Base-by-base conservation (phyloP, 2,329 filamentous ascomycete genomes). In the Calonectria pauciramosa region DNA sequence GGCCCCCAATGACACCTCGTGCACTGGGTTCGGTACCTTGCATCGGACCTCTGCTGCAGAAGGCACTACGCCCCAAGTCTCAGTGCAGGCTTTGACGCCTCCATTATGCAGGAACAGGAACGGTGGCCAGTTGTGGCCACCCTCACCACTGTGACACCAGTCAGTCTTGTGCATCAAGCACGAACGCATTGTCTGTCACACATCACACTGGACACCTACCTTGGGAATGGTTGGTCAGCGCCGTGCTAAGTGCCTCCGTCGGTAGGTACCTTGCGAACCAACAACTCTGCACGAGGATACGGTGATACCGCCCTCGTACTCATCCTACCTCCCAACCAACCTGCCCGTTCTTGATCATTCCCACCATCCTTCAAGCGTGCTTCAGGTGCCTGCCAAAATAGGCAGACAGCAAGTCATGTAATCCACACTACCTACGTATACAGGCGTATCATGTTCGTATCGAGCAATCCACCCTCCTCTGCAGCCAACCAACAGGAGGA, bases 61-160 rank as follows among this genome's bases (percentile, higher is more conserved):
- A 70, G 74, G 70, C 51, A 47, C 38, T 63, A 78, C 44, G 59
- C 74, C 36, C 47, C 51, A n/a, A 36, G 56, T 20, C 60, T 65
- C 34, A 44, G 74, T 54, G 68, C 59, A 65, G 76, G 75, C 75
- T 75, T 70, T 76, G 74, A 75, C 77, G 72, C 72, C 77, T 74
- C 78, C 73, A 72, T 77, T 75, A 81, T 81, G 80, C 80, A 81
- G 80, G 80, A 81, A 81, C 79, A 81, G 75, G 79, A 80, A 78
- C 78, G 67, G 72, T 67, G 71, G 73, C 73, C 79, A 79, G 73
- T 76, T 75, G 70, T 80, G 75, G 66, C 71, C 70, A 74, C 72
- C 69, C 65, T 70, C 74, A 68, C 68, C 75, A 71, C 73, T 71
- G 72, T 76, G 41, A 71, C 66, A 78, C 71, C 68, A 51, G 49